These are phyloP conservation scores for Ogataea nitratoaversa DNA, from an alignment of 805 yeast species.

Conservation along the genomic window DNA sequence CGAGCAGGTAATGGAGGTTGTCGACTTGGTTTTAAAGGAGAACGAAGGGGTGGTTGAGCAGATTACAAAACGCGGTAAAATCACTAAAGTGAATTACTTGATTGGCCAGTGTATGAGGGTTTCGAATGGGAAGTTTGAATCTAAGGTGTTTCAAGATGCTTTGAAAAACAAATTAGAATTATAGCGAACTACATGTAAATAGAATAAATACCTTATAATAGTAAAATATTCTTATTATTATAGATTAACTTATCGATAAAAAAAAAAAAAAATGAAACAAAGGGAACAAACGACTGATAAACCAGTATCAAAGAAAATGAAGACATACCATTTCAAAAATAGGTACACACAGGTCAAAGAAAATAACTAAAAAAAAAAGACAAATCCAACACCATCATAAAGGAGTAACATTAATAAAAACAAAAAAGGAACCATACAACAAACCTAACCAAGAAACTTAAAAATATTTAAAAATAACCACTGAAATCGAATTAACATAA, in stretches of 20 bases:
- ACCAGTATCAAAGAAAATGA: conserved; percentile 2
- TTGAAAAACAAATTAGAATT: conserved; percentile 17
- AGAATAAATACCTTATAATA: neutral
- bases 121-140: conserved; percentile 58
- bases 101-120: conserved; percentile 83
- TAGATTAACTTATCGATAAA: neutral
- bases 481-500: no score
- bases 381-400: neutral
- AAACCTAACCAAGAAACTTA: no score
- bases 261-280: conserved; percentile 1
- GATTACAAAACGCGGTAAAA: conserved; percentile 53
- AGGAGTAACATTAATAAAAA: no score
- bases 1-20: conserved; percentile 26
- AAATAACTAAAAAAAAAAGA: conserved; percentile 1
- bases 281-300: neutral
- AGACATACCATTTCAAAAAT: no score
- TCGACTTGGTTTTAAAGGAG: conserved; percentile 33
- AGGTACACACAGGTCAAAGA: conserved; percentile 1
- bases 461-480: no score
- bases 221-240: neutral
- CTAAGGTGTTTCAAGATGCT: conserved; percentile 21
- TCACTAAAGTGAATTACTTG: conserved; percentile 65
- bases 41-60: conserved; percentile 54
- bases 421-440: no score
- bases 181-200: neutral